Conservation (phyloP, 2,329 filamentous ascomycete genomes). For the Capronia americana region DNA sequence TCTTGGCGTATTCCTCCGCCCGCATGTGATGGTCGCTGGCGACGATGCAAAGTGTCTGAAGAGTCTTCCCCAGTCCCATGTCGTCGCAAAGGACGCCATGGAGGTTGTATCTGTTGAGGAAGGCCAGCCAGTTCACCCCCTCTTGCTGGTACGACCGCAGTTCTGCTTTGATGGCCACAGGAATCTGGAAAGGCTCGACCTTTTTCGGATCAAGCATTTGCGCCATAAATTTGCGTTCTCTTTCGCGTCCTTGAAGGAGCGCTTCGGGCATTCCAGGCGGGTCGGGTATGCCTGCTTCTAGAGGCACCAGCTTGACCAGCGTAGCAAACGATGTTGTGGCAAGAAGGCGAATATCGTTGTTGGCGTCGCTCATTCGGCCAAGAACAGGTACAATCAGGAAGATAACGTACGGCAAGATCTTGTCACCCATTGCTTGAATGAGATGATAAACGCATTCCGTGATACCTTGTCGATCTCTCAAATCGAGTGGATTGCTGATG, state of each 20-base stretch:
- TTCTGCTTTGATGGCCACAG: slow-evolving; percentile 95
- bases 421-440: slow-evolving; percentile 97
- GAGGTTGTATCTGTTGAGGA: slow-evolving; percentile 96
- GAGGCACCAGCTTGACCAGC: slow-evolving; percentile 91
- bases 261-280: slow-evolving; percentile 90
- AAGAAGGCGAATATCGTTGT: slow-evolving; percentile 91
- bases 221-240: slow-evolving; percentile 93
- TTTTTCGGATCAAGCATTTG: slow-evolving; percentile 97
- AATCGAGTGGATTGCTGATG: slow-evolving; percentile 87
- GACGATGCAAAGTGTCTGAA: slow-evolving; percentile 97
- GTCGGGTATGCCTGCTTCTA: slow-evolving; percentile 96
- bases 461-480: slow-evolving; percentile 87
- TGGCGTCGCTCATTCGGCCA: slow-evolving; percentile 97
- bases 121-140: slow-evolving; percentile 97
- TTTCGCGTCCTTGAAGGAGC: slow-evolving; percentile 85
- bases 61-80: slow-evolving; percentile 97
- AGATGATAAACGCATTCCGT: slow-evolving; percentile 96
- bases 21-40: slow-evolving; percentile 95
- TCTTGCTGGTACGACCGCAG: slow-evolving; percentile 97
- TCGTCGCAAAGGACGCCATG: slow-evolving; percentile 99
- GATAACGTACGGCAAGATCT: slow-evolving; percentile 95
- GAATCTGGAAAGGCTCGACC: slow-evolving; percentile 90
- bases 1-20: slow-evolving; percentile 86
- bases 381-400: slow-evolving; percentile 98
- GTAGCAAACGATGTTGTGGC: slow-evolving; percentile 97